Percentiles rank a stretch among this genome's conserved stretches.
Conservation (phyloP, 768 basidiomycete species). For the Termitomyces sp. region DNA sequence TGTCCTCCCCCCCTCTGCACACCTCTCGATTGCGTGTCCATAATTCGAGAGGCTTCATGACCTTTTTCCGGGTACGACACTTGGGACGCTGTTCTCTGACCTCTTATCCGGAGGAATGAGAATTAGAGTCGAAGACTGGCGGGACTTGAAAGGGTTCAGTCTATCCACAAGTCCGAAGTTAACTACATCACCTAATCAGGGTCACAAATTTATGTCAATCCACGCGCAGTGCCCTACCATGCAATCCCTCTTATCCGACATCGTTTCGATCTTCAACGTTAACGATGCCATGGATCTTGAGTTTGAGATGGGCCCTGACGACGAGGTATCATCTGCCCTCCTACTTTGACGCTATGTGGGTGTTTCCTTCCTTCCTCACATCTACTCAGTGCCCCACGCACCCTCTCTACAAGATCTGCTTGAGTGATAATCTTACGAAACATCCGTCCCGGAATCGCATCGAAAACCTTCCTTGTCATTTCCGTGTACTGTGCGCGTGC, state of each 20-base stretch:
- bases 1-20: not conserved
- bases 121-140: constrained; percentile 5
- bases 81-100: not conserved
- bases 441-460: too few relatives aligned
- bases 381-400: too few relatives aligned
- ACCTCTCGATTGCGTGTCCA: not conserved
- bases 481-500: too few relatives aligned
- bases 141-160: constrained; percentile 32
- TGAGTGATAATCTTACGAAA: too few relatives aligned
- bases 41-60: not conserved
- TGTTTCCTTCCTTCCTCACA: too few relatives aligned
- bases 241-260: not conserved
- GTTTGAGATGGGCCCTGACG: not conserved
- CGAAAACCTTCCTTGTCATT: too few relatives aligned
- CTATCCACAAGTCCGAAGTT: constrained; percentile 28
- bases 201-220: not conserved
- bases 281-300: not conserved
- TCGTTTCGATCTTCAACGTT: not conserved
- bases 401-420: too few relatives aligned
- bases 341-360: too few relatives aligned
- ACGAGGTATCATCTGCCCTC: too few relatives aligned
- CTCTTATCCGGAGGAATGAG: not conserved
- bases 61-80: not conserved
- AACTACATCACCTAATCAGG: not conserved
- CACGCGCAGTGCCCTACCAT: not conserved